Evolutionary conservation across 345 rosid species (phyloP), one percentile per base, ranked within the genome.

Genomic region (Aquilaria sinensis): DNA sequence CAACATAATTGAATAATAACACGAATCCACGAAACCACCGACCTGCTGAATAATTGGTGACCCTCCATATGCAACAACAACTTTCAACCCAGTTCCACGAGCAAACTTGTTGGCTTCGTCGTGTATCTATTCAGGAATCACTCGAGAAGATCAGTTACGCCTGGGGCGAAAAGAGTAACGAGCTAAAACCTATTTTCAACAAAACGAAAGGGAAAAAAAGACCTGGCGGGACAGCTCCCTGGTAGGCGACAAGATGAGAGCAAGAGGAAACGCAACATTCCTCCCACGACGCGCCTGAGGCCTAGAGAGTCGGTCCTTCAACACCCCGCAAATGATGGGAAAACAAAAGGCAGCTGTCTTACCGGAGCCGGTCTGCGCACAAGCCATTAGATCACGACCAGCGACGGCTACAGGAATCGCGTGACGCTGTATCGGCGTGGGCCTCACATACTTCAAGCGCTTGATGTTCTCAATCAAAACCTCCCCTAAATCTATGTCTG

Each of bases 171-270:
- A 10, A 58, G 6, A 1, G 0, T 37, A 7, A 51, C 0, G 31
- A 53, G 12, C 9, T 3, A 2, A 55, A 32, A 10, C 10, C 6
- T 5, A 11, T 6, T 4, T 33, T 7, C 31, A 37, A 64, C 56
- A 52, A 53, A 61, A 43, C 12, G 45, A 8, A 9, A 37, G 32
- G 6, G 14, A 57, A 41, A 3, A 30, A 9, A 62, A 16, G 31
- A 79, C 87, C 80, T 83, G 85, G 72, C 83, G 70, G 33, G 88
- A 76, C 66, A 80, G 56, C 82, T 83, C 85, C 64, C 88, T 76
- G 13, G 85, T 83, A 10, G 83, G 88, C 10, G 88, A 72, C 16
- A 80, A 37, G 15, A 83, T 77, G 13, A 83, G 88, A 13, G 81
- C 85, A 52, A 53, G 12, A 12, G 85, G 88, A 48, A 55, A 74